Evolutionary conservation across 2,329 filamentous ascomycete genomes (phyloP).

Genomic region (Colletotrichum sp.): DNA sequence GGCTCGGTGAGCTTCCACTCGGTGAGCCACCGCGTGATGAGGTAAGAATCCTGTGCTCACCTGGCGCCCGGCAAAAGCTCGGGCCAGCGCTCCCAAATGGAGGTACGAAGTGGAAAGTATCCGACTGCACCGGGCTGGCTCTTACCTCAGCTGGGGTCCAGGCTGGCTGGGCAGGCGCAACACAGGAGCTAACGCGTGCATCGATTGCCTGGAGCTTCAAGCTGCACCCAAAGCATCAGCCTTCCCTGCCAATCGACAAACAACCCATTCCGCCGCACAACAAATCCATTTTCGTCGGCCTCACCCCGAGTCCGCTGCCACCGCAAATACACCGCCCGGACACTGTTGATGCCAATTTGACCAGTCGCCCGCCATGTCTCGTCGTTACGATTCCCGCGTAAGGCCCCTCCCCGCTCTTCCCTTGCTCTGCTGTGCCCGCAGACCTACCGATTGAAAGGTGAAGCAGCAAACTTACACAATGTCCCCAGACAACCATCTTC

Average conservation of each 20-base stretch:
- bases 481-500: conserved; percentile 92
- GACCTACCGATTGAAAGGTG: background rate
- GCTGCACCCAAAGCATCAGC: conserved; percentile 15
- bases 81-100: background rate
- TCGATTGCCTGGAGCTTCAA: conserved; percentile 26
- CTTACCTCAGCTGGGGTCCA: conserved; percentile 11
- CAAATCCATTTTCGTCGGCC: conserved; percentile 1
- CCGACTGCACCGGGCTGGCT: background rate
- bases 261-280: background rate
- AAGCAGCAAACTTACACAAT: conserved; percentile 23
- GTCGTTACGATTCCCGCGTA: conserved; percentile 97
- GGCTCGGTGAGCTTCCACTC: background rate
- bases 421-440: conserved; percentile 24
- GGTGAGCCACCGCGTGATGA: background rate
- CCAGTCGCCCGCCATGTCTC: conserved; percentile 72
- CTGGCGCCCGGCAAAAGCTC: conserved; percentile 3
- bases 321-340: background rate
- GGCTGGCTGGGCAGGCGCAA: conserved; percentile 16
- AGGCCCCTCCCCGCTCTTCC: conserved; percentile 36
- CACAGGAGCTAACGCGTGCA: conserved; percentile 23
- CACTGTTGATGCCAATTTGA: background rate
- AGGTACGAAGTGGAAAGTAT: background rate
- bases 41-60: background rate
- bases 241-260: conserved; percentile 16
- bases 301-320: background rate